Percentiles rank a stretch among this genome's conserved stretches.
Evolutionary conservation across 106 monocot species (phyloP).

Genomic region (Dioscorea alata): DNA sequence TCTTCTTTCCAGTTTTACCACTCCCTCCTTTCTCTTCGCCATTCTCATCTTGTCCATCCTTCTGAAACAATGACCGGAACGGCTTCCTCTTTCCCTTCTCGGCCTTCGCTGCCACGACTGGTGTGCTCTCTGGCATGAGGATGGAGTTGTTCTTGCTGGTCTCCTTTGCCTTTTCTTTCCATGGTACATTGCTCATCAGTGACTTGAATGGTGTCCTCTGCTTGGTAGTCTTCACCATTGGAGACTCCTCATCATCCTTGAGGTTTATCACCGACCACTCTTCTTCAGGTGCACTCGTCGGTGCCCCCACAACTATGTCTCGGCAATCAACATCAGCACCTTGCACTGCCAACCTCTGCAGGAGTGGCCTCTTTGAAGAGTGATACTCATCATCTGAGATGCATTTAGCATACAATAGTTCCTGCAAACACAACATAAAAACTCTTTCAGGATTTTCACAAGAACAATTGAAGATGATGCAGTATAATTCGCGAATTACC

Average conservation of each 20-base stretch:
- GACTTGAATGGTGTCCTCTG: constrained; percentile 26
- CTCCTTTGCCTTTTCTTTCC: constrained; percentile 42
- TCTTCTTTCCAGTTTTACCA: constrained; percentile 9
- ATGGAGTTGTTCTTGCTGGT: constrained; percentile 12
- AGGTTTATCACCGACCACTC: constrained; percentile 79
- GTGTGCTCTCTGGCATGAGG: constrained; percentile 22
- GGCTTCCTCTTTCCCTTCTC: constrained; percentile 51
- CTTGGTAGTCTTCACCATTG: constrained; percentile 20
- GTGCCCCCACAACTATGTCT: constrained; percentile 32
- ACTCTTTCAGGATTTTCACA: too few relatives aligned
- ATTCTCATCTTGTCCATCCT: constrained; percentile 2
- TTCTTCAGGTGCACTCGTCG: constrained; percentile 18
- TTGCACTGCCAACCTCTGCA: constrained; percentile 65
- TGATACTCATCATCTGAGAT: constrained; percentile 75
- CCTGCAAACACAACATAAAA: constrained; percentile 21
- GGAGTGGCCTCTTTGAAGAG: constrained; percentile 68
- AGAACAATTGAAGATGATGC: too few relatives aligned
- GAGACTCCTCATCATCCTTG: constrained; percentile 29
- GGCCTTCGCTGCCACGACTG: background rate
- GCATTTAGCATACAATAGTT: constrained; percentile 79
- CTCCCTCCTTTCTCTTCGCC: background rate
- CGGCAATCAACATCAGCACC: constrained; percentile 47
- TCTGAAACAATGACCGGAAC: constrained; percentile 26
- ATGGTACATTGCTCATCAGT: constrained; percentile 10
- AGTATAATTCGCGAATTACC: constrained; percentile 21